Evolutionary conservation across 306 rosid species (phyloP).

Genomic region (Quercus agrifolia): DNA sequence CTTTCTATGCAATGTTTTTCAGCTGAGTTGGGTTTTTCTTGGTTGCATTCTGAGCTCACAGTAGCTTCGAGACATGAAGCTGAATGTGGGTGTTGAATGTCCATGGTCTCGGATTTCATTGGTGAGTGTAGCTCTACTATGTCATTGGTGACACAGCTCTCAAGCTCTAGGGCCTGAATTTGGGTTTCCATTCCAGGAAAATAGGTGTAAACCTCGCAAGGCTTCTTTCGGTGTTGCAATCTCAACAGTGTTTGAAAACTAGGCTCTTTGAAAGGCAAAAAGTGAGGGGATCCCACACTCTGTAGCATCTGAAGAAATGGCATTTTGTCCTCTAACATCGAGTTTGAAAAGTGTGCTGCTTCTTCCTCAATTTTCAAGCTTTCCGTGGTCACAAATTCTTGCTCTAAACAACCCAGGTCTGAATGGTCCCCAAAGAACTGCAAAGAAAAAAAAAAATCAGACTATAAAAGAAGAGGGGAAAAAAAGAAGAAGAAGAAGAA

Average conservation of each 20-base stretch:
- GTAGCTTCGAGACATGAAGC: conserved; percentile 37
- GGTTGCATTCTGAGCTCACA: conserved; percentile 45
- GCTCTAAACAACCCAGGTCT: conserved; percentile 49
- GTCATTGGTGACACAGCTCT: conserved; percentile 72
- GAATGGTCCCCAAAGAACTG: conserved; percentile 66
- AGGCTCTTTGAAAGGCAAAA: conserved; percentile 58
- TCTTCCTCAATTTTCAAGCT: conserved; percentile 41
- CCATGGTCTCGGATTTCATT: conserved; percentile 58
- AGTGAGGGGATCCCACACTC: conserved; percentile 53
- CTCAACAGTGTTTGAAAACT: conserved; percentile 67
- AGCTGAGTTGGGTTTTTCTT: conserved; percentile 24
- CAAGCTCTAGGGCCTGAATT: conserved; percentile 44
- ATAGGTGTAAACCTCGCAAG: conserved; percentile 33
- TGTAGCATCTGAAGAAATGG: conserved; percentile 91
- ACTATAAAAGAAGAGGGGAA: neutral
- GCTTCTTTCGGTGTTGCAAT: conserved; percentile 59
- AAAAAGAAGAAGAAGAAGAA: neutral
- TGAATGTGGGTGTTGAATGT: conserved; percentile 33
- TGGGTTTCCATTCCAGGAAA: conserved; percentile 39
- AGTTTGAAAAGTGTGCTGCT: conserved; percentile 20
- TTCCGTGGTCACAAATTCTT: conserved; percentile 35
- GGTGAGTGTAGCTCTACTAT: conserved; percentile 55
- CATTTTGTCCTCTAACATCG: conserved; percentile 58
- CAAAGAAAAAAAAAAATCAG: conserved; percentile 11
- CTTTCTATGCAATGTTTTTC: conserved; percentile 11